Percentiles rank a stretch among this genome's conserved stretches.
phyloP scores from a whole-genome alignment of 192 early-diverging fungal genomes.

The Phycomyces blakesleeanus region DNA sequence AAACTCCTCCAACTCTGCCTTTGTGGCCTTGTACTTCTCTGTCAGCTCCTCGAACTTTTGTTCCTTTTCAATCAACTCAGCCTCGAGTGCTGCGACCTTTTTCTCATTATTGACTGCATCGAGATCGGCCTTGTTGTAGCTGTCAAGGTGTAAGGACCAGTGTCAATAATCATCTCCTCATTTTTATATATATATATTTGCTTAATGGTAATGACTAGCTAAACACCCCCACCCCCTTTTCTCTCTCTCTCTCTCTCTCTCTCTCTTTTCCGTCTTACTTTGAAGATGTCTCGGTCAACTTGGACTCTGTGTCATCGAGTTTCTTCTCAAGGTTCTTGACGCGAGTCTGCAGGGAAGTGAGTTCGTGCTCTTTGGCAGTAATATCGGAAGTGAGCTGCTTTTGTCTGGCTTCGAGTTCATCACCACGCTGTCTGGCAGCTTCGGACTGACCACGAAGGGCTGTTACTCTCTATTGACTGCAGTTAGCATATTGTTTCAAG shows the following conservation, averaged over 20 bases:
- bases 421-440: slow-evolving; percentile 54
- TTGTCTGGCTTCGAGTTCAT: slow-evolving; percentile 54
- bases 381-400: slow-evolving; percentile 60
- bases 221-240: no score
- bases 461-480: slow-evolving; percentile 70
- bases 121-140: slow-evolving; percentile 61
- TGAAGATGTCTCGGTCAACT: slow-evolving; percentile 48
- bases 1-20: slow-evolving; percentile 78
- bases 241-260: no score
- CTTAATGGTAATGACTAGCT: no score
- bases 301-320: slow-evolving; percentile 42
- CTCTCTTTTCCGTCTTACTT: slow-evolving; percentile 55
- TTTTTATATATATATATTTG: no score
- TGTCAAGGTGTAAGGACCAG: slow-evolving; percentile 26
- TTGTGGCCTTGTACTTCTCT: slow-evolving; percentile 61
- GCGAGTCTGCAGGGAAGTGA: slow-evolving; percentile 65
- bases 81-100: slow-evolving; percentile 73
- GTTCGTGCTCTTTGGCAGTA: slow-evolving; percentile 69
- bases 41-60: slow-evolving; percentile 67
- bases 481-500: no score
- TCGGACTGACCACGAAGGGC: slow-evolving; percentile 66
- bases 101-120: slow-evolving; percentile 83
- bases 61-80: slow-evolving; percentile 72
- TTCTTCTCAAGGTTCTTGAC: slow-evolving; percentile 41
- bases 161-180: slow-evolving; percentile 29